These are phyloP conservation scores for Nicotiana undulata DNA, from an alignment of 257 asterid species.

Conservation along the genomic window DNA sequence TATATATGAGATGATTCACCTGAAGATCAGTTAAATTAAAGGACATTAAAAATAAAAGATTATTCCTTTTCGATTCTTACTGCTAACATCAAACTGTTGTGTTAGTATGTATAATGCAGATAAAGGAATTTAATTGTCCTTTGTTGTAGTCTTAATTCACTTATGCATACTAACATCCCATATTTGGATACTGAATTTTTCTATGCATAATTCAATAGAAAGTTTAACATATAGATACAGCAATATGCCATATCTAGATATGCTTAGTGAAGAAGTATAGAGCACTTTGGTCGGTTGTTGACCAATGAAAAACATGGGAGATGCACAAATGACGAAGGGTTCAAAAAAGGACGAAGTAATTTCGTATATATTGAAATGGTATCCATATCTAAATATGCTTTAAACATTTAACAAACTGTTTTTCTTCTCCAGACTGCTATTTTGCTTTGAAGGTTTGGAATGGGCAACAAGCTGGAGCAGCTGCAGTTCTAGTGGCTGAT, in stretches of 20 bases:
- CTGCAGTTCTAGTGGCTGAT: slow-evolving; percentile 89
- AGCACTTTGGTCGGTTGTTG: too few species aligned
- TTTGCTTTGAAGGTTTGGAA: slow-evolving; percentile 85
- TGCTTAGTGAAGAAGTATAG: too few species aligned
- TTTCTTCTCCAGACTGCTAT: slow-evolving; percentile 51
- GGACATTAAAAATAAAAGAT: not conserved
- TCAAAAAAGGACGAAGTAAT: too few species aligned
- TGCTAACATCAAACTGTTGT: too few species aligned
- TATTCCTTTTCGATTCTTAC: not conserved
- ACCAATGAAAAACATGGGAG: too few species aligned
- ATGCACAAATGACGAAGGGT: too few species aligned
- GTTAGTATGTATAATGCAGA: too few species aligned
- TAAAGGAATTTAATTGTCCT: not conserved
- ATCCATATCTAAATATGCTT: not conserved
- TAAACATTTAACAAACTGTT: not conserved
- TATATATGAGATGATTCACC: not conserved
- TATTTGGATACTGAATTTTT: not conserved
- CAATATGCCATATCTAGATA: not conserved
- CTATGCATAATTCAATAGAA: not conserved
- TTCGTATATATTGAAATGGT: too few species aligned
- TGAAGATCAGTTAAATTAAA: not conserved
- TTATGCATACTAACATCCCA: not conserved
- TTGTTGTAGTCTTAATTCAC: not conserved
- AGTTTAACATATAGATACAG: not conserved
- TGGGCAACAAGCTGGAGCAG: slow-evolving; percentile 83